A percentile compares a stretch with the other conserved stretches of the same genome.
Evolutionary conservation across 148 eudicot species (phyloP).

Genomic region (Amaranthus cruentus): DNA sequence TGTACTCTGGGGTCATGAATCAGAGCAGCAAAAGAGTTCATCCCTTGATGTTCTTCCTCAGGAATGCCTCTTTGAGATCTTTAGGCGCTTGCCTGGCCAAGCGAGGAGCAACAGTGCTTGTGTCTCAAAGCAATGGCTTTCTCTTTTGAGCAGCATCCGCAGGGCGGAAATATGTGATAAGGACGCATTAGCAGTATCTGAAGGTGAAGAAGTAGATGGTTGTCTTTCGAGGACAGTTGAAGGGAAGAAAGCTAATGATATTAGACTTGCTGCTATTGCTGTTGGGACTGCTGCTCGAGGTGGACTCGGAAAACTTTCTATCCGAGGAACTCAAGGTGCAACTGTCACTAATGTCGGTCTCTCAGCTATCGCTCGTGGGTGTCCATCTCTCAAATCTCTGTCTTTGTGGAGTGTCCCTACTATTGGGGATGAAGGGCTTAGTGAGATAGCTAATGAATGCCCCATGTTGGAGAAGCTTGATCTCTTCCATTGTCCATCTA

Average conservation of each 20-base stretch:
- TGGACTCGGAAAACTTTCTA: constrained; percentile 83
- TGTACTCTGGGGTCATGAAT: constrained; percentile 25
- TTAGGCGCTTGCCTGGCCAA: constrained; percentile 66
- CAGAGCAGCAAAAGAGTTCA: constrained; percentile 36
- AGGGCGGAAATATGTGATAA: constrained; percentile 42
- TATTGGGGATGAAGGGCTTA: constrained; percentile 64
- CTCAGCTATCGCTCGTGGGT: constrained; percentile 65
- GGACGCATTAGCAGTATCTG: constrained; percentile 33
- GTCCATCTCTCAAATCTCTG: constrained; percentile 70
- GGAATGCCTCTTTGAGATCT: constrained; percentile 84
- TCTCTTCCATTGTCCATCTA: constrained; percentile 54
- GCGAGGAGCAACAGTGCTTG: constrained; percentile 70
- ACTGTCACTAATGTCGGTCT: constrained; percentile 68
- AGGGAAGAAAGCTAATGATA: constrained; percentile 82
- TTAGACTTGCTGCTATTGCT: constrained; percentile 76
- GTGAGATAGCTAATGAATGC: constrained; percentile 69
- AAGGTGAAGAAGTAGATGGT: constrained; percentile 46
- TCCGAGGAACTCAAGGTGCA: constrained; percentile 45
- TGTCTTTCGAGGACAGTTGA: constrained; percentile 72
- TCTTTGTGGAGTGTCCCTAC: constrained; percentile 65
- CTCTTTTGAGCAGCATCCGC: constrained; percentile 46
- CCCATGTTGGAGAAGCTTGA: constrained; percentile 73
- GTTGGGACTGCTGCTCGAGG: constrained; percentile 80
- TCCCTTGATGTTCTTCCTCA: constrained; percentile 76
- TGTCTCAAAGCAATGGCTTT: constrained; percentile 93